phyloP scores from a whole-genome alignment of 306 rosid genomes.

The Vigna unguiculata region DNA sequence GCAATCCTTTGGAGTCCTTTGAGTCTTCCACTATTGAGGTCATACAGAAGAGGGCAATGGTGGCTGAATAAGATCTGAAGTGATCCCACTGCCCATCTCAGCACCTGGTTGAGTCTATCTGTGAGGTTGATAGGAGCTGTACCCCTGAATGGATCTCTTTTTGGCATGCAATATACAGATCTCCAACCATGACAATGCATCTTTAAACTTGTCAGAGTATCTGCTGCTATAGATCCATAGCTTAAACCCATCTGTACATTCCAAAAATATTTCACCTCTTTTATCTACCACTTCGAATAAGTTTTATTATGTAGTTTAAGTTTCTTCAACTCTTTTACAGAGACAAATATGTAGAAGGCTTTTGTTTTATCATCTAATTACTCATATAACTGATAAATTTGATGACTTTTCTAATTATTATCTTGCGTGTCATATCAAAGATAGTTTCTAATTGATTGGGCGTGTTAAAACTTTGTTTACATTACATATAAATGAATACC shows the following conservation, averaged over 20 bases:
- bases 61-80: conserved; percentile 93
- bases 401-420: not conserved
- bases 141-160: conserved; percentile 82
- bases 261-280: conserved; percentile 36
- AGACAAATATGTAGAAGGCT: not conserved
- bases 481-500: conserved; percentile 49
- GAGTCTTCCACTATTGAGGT: conserved; percentile 79
- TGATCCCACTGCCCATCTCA: conserved; percentile 95
- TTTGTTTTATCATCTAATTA: not conserved
- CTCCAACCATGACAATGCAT: conserved; percentile 96
- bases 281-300: not conserved
- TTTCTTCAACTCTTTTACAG: not conserved
- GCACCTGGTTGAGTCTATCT: conserved; percentile 92
- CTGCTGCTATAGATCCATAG: conserved; percentile 90
- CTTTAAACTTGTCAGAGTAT: conserved; percentile 82
- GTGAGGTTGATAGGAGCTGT: conserved; percentile 97
- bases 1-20: conserved; percentile 90
- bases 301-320: not conserved
- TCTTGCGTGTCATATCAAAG: not conserved
- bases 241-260: conserved; percentile 82
- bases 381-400: not conserved
- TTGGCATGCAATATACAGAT: conserved; percentile 92
- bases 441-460: not conserved
- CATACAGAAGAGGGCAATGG: conserved; percentile 84
- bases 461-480: not conserved